Base-by-base conservation (phyloP, 306 rosid species). In the Benincasa hispida region DNA sequence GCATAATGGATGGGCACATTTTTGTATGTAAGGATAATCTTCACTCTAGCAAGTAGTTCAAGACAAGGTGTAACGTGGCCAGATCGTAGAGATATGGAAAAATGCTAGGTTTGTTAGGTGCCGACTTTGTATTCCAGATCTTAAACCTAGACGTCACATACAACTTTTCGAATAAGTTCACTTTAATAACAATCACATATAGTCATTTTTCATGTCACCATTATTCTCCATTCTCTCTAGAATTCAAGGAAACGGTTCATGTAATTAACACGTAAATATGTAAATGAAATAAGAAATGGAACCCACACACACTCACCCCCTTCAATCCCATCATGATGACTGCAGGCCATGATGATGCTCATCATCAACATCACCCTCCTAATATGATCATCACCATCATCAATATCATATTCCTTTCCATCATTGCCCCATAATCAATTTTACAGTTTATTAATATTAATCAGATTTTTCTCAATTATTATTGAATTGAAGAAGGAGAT, bases 331-430 rank as follows among this genome's bases (percentile, higher is more conserved):
- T 25, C 35, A 70, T 70, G 37, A 70, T 70, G 22, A 15, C 57
- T 70, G 54, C 55, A 68, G 54, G 74, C 74, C 74, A 24, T 68
- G 74, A 68, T 68, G 74, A 68, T 68, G 54, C n/a, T 68, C 74
- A 68, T 41, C 6, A 68, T 68, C 54, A 68, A 41, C 21, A 68
- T 68, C 54, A 65, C 72, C 15, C 28, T 65, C 50, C 17, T 68
- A 21, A 68, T 19, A 41, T 67, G 34, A 67, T 42, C 24, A 22
- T 47, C 13, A 69, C 47, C 13, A 70, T 24, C 56, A 60, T 53
- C n/a, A 17, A 24, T 37, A 34, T 34, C 72, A 63, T 70, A 56
- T 42, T 70, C 57, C 7, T 45, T 70, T 25, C 48, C 55, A 67
- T 67, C 74, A 67, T 70, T 25, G 25, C 39, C 57, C 57, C 75